A percentile compares a stretch with the other conserved stretches of the same genome.
These are phyloP conservation scores for Seiridium cupressi DNA, from an alignment of 2,329 filamentous ascomycete genomes.

Conservation along the genomic window DNA sequence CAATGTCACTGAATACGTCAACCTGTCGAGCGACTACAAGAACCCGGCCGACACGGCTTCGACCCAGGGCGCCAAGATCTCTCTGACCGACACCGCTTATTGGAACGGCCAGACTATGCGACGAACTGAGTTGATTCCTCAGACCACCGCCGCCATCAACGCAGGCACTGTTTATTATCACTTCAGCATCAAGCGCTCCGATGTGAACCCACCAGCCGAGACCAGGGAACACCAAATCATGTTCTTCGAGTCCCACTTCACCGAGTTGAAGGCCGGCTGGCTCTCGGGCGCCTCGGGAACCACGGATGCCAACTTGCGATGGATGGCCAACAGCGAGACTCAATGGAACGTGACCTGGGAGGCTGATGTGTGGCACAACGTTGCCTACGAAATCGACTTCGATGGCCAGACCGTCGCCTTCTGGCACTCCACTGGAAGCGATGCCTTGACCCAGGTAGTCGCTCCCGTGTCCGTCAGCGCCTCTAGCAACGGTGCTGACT, in stretches of 20 bases:
- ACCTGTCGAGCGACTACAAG: constrained; percentile 57
- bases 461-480: constrained; percentile 51
- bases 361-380: constrained; percentile 70
- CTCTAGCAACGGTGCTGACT: constrained; percentile 60
- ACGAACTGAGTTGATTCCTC: constrained; percentile 71
- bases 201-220: constrained; percentile 58
- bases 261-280: constrained; percentile 70
- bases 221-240: constrained; percentile 65
- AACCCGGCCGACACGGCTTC: constrained; percentile 63
- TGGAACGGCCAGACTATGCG: constrained; percentile 75
- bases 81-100: constrained; percentile 60
- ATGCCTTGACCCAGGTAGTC: constrained; percentile 55
- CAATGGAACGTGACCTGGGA: constrained; percentile 63
- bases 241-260: constrained; percentile 70
- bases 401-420: constrained; percentile 59
- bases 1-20: constrained; percentile 55
- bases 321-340: constrained; percentile 59
- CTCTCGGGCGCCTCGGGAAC: constrained; percentile 44
- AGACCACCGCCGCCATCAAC: constrained; percentile 64
- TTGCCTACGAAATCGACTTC: constrained; percentile 74
- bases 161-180: constrained; percentile 70
- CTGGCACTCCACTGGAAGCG: constrained; percentile 66
- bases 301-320: constrained; percentile 56
- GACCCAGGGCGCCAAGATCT: constrained; percentile 66
- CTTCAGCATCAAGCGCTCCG: constrained; percentile 62